phyloP scores from a whole-genome alignment of 768 basidiomycete genomes.

The Tricholoma sp. region DNA sequence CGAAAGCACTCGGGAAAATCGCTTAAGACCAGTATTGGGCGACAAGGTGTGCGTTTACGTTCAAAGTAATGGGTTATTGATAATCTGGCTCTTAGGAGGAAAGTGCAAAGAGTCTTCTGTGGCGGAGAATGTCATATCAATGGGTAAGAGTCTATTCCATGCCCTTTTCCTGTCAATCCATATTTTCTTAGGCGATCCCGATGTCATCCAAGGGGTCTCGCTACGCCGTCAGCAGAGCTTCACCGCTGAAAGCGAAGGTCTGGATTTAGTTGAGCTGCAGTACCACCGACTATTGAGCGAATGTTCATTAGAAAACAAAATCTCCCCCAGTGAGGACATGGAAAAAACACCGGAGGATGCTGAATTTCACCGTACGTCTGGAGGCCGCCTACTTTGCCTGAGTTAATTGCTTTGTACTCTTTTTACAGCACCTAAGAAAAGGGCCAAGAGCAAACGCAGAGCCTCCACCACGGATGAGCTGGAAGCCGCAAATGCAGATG shows the following conservation, averaged over 20 bases:
- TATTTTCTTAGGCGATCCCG: background rate
- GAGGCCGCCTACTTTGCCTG: background rate
- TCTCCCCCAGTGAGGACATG: background rate
- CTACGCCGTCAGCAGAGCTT: background rate
- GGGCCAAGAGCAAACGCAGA: slow-evolving; percentile 2
- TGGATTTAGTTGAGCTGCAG: background rate
- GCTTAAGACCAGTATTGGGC: background rate
- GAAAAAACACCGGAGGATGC: background rate
- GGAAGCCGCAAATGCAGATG: slow-evolving; percentile 10
- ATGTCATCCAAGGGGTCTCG: background rate
- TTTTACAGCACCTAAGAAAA: slow-evolving; percentile 2
- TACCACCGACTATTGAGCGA: background rate
- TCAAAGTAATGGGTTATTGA: background rate
- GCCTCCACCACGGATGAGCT: slow-evolving; percentile 7
- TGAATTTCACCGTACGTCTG: background rate
- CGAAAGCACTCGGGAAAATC: background rate
- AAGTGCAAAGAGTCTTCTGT: background rate
- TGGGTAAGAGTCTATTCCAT: background rate
- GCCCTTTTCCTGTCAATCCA: background rate
- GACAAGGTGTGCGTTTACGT: background rate
- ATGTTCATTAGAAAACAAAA: background rate
- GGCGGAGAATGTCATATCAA: background rate
- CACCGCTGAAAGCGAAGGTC: background rate
- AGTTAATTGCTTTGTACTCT: background rate
- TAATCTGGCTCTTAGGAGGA: background rate